Percentiles rank a stretch among this genome's conserved stretches.
These are phyloP conservation scores for Aechmea fasciata DNA, from an alignment of 176 grass and related monocot genomes.

Conservation along the genomic window DNA sequence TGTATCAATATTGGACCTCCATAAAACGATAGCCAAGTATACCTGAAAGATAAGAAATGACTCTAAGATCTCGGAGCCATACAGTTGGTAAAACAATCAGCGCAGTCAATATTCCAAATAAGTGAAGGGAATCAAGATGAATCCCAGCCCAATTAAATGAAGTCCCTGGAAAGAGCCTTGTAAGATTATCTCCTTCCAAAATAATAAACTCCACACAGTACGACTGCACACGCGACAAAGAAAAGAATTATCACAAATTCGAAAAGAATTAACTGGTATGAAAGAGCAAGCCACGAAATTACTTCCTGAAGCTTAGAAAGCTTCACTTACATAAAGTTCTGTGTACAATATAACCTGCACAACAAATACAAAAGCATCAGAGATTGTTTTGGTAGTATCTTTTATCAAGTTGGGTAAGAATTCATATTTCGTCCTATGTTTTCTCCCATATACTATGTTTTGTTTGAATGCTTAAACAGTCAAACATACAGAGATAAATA, in stretches of 20 bases:
- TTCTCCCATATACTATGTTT: neutral
- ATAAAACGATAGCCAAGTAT: neutral
- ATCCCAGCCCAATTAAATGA: constrained; percentile 51
- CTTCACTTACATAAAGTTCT: constrained; percentile 71
- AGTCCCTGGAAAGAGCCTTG: constrained; percentile 56
- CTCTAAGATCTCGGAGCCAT: constrained; percentile 73
- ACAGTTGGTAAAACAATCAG: constrained; percentile 75
- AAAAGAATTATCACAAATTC: constrained; percentile 5
- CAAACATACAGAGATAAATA: constrained; percentile 68
- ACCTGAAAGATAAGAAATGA: constrained; percentile 94
- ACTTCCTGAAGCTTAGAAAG: constrained; percentile 3
- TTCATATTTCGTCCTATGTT: too few species aligned
- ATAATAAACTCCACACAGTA: constrained; percentile 98
- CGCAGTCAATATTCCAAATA: constrained; percentile 74
- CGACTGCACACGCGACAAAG: constrained; percentile 42
- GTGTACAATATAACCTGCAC: constrained; percentile 81
- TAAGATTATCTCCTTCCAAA: constrained; percentile 88
- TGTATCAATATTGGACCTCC: too few species aligned
- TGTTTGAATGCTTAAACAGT: constrained; percentile 3
- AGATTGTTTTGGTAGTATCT: constrained; percentile 4
- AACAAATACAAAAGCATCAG: constrained; percentile 26
- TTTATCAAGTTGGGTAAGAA: neutral
- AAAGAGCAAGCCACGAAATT: constrained; percentile 1
- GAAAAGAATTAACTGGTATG: neutral
- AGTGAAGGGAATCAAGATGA: constrained; percentile 50